A percentile compares a stretch with the other conserved stretches of the same genome.
phyloP scores from a whole-genome alignment of 805 yeast genomes.

The Candida coleopterorum region DNA sequence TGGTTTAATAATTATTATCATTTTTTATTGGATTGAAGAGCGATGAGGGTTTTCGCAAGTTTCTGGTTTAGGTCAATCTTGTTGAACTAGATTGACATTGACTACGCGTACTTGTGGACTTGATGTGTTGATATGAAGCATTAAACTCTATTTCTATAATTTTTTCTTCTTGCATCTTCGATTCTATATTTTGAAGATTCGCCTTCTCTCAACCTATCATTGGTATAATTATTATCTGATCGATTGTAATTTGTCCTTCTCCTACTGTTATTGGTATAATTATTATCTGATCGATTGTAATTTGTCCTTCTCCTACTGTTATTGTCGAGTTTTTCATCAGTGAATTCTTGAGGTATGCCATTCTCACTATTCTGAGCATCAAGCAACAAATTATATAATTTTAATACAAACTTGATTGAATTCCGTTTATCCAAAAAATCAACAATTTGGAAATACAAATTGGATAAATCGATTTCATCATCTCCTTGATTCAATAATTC shows the following conservation, averaged over 20 bases:
- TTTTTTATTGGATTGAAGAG: too few relatives aligned
- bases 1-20: too few relatives aligned
- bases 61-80: too few relatives aligned
- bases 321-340: neutral
- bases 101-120: too few relatives aligned
- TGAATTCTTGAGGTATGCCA: conserved; percentile 37
- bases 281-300: too few relatives aligned
- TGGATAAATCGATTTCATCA: conserved; percentile 23
- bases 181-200: conserved; percentile 5
- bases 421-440: conserved; percentile 44
- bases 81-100: too few relatives aligned
- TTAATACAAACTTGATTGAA: conserved; percentile 33
- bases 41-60: too few relatives aligned
- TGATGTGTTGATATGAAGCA: too few relatives aligned
- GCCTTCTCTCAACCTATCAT: conserved; percentile 9
- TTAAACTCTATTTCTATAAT: neutral
- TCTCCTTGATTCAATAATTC: conserved; percentile 34
- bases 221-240: neutral
- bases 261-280: too few relatives aligned
- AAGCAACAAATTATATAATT: conserved; percentile 41
- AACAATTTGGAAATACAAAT: conserved; percentile 37
- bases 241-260: conserved; percentile 1
- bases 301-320: neutral
- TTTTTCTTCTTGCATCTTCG: neutral
- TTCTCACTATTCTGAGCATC: conserved; percentile 34